A percentile compares a stretch with the other conserved stretches of the same genome.
phyloP scores from a whole-genome alignment of 2,329 filamentous ascomycete species.

The Alternaria novae-zelandiae region DNA sequence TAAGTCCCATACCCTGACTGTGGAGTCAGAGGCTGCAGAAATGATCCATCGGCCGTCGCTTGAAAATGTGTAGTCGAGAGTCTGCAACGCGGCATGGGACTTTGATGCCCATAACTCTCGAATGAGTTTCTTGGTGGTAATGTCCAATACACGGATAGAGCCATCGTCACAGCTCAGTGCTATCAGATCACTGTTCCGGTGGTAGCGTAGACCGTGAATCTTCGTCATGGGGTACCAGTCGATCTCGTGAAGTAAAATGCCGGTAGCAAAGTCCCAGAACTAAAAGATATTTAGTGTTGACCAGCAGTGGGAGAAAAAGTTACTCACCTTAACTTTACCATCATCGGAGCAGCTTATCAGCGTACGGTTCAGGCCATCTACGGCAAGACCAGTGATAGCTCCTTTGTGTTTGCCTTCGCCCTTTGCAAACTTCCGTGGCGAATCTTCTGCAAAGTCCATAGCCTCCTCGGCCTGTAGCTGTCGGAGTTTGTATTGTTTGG shows the following conservation, averaged over 20 bases:
- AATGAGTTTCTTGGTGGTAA: slow-evolving; percentile 87
- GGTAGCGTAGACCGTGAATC: slow-evolving; percentile 79
- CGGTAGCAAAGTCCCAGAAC: slow-evolving; percentile 95
- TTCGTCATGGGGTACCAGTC: slow-evolving; percentile 81
- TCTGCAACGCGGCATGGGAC: slow-evolving; percentile 48
- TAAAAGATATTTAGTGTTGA: slow-evolving; percentile 33
- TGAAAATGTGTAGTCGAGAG: slow-evolving; percentile 70
- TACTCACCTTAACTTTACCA: slow-evolving; percentile 78
- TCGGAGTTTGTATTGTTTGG: slow-evolving; percentile 73
- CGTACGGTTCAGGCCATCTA: slow-evolving; percentile 87
- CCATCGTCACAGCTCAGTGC: slow-evolving; percentile 89
- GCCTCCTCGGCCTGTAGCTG: slow-evolving; percentile 64
- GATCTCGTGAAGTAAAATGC: slow-evolving; percentile 78
- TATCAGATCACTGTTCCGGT: slow-evolving; percentile 81
- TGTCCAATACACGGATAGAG: slow-evolving; percentile 86
- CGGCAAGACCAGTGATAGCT: slow-evolving; percentile 81
- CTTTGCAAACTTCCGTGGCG: slow-evolving; percentile 49
- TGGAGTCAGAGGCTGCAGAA: slow-evolving; percentile 79
- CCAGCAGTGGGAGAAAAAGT: background rate
- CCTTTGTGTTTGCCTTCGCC: slow-evolving; percentile 77
- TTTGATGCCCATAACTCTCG: slow-evolving; percentile 82
- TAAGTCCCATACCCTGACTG: slow-evolving; percentile 90
- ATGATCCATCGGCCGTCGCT: slow-evolving; percentile 94
- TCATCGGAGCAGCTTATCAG: slow-evolving; percentile 88
- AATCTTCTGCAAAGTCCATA: slow-evolving; percentile 15